Evolutionary conservation across 1,284 basidiomycete species (phyloP).

Genomic region (Peniophora sp.): DNA sequence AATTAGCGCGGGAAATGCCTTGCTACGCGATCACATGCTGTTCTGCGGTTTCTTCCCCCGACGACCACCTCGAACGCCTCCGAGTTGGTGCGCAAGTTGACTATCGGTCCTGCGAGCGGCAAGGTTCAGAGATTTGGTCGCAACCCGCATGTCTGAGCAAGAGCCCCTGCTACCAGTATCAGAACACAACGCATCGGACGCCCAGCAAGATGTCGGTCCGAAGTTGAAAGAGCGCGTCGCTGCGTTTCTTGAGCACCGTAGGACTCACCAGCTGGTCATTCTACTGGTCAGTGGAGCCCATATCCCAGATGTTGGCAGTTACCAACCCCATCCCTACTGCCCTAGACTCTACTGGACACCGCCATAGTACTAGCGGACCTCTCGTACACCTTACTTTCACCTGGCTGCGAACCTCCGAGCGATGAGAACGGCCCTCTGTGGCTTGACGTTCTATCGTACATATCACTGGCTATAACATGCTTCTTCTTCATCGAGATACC

Average conservation of each 20-base stretch:
- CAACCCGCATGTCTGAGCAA: constrained; percentile 38
- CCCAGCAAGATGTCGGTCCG: background rate
- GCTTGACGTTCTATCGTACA: constrained; percentile 51
- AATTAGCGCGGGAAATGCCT: no score
- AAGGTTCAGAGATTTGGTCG: background rate
- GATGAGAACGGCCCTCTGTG: constrained; percentile 41
- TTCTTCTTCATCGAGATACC: constrained; percentile 75
- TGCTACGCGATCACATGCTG: no score
- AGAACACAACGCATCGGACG: background rate
- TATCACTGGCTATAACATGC: constrained; percentile 61
- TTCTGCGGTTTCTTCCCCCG: no score
- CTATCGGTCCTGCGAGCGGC: no score
- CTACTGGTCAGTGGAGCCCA: constrained; percentile 49
- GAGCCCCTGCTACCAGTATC: constrained; percentile 42
- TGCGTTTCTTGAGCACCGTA: constrained; percentile 42
- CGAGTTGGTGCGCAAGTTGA: constrained; percentile 3
- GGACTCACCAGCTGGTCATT: constrained; percentile 53
- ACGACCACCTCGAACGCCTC: constrained; percentile 1
- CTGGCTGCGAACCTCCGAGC: constrained; percentile 38
- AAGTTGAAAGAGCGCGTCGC: constrained; percentile 32
- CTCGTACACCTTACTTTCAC: constrained; percentile 54
- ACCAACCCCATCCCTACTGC: constrained; percentile 5
- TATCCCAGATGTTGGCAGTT: constrained; percentile 9
- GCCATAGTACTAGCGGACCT: constrained; percentile 62
- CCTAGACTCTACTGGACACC: constrained; percentile 58